Evolutionary conservation across 73 alveolate genomes (phyloP).

Genomic region (Stentor roeselii): DNA sequence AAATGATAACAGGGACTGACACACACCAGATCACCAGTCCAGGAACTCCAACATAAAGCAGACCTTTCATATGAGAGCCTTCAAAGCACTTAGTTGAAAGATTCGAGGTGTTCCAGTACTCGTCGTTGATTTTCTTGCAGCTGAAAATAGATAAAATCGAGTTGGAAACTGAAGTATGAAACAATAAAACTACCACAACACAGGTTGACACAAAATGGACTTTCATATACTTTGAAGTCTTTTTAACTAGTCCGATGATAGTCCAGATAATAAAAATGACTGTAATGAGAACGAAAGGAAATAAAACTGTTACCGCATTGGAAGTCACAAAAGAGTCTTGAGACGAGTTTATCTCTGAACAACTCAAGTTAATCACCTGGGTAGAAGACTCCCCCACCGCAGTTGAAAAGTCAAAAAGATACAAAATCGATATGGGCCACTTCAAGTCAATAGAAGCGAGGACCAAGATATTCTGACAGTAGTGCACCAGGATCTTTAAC

Average conservation of each 20-base stretch:
- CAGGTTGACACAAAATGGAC: neutral
- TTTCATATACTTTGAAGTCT: neutral
- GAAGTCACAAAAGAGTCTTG: neutral
- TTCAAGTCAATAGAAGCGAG: neutral
- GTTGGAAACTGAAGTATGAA: constrained; percentile 7
- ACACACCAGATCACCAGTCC: constrained; percentile 6
- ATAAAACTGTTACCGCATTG: neutral
- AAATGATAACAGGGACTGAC: neutral
- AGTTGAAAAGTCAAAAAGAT: neutral
- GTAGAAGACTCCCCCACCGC: neutral
- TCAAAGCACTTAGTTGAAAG: neutral
- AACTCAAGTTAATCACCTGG: neutral
- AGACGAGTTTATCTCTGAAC: neutral
- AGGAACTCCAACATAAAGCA: neutral
- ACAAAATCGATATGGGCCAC: neutral
- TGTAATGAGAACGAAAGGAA: neutral
- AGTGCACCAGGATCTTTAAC: neutral
- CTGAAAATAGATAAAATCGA: neutral
- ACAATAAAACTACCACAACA: neutral
- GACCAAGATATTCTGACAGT: neutral
- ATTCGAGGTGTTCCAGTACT: neutral
- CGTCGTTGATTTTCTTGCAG: neutral
- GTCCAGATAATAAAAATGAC: neutral
- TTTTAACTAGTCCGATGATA: neutral
- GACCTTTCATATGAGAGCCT: neutral